Evolutionary conservation across 805 yeast genomes (phyloP), one percentile per base, ranked within the genome.

Genomic region (Brettanomyces naardenensis): DNA sequence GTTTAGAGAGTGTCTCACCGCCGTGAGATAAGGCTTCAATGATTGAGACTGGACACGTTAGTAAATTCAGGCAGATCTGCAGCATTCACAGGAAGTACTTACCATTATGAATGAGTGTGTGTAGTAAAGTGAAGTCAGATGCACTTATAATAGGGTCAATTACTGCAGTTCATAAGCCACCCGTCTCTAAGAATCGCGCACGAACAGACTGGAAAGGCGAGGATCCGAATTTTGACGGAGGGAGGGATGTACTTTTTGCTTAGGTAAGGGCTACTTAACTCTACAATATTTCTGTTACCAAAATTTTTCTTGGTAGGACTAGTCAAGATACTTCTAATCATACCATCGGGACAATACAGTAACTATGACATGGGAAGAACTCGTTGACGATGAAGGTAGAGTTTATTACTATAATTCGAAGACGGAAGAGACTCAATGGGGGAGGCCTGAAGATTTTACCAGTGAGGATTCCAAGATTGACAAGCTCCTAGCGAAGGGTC

Each of bases 1-100:
- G 20, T 94, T 86, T 49, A 92, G 72, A 21, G 97, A 87, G 40
- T 82, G 75, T 60, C 97, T 81, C 28, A 92, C 98, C 1, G 97
- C 96, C 6, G 85, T 80, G 38, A 92, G 72, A 54, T 92, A 92
- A 42, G 98, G 98, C 53, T 90, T 86, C 43, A 92, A 74, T 3
- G 98, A 90, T 76, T 92, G 98, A 11, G 97, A 90, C 98, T 84
- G 49, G 13, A 3, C 9, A 31, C 19, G 23, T 19, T 33, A 35
- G 25, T 28, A 35, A 35, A 15, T n/a, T n/a, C n/a, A n/a, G n/a
- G n/a, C n/a, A n/a, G n/a, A n/a, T n/a, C n/a, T n/a, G n/a, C n/a
- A n/a, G n/a, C n/a, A n/a, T n/a, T n/a, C n/a, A n/a, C n/a, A n/a
- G n/a, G n/a, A n/a, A n/a, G n/a, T n/a, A n/a, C n/a, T n/a, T n/a